Evolutionary conservation across 108 stramenopile species (phyloP).

Genomic region (Cafeteria roenbergensis): DNA sequence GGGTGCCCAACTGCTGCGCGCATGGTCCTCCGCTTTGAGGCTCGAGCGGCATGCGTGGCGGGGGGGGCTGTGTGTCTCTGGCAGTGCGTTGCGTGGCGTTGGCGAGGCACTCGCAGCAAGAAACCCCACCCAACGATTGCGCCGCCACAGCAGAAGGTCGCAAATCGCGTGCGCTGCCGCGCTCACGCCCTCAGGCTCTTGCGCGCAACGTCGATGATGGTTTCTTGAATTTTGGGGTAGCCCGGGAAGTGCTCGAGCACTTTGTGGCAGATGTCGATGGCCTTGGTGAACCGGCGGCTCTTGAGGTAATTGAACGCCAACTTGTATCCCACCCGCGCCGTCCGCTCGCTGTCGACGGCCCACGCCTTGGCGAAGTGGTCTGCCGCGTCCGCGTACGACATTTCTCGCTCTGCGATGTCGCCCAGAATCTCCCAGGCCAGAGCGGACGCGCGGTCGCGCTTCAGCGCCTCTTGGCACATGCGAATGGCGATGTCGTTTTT

Average conservation of each 20-base stretch:
- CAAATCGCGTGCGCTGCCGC: neutral
- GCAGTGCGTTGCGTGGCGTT: no score
- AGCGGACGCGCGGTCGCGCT: conserved; percentile 42
- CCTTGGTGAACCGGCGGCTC: conserved; percentile 39
- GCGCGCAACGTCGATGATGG: conserved; percentile 42
- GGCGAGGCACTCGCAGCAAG: no score
- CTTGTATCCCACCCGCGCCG: conserved; percentile 50
- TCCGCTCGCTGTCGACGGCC: conserved; percentile 41
- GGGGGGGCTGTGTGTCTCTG: no score
- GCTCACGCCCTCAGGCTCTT: conserved; percentile 30
- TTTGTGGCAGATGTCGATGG: conserved; percentile 50
- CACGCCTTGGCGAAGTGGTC: conserved; percentile 51
- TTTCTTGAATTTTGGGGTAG: conserved; percentile 45
- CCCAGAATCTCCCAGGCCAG: conserved; percentile 54
- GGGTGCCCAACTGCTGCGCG: no score
- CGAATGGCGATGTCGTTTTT: conserved; percentile 48
- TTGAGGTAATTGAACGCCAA: conserved; percentile 54
- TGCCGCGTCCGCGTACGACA: conserved; percentile 45
- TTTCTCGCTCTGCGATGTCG: conserved; percentile 50
- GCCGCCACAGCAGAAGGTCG: no score
- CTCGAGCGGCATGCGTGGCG: no score
- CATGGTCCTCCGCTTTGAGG: no score
- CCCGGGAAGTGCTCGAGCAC: conserved; percentile 49
- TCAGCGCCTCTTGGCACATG: conserved; percentile 40
- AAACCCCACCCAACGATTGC: no score